These are phyloP conservation scores for Gorgonomyces haynaldii DNA, from an alignment of 192 early-diverging fungal species.

Conservation along the genomic window DNA sequence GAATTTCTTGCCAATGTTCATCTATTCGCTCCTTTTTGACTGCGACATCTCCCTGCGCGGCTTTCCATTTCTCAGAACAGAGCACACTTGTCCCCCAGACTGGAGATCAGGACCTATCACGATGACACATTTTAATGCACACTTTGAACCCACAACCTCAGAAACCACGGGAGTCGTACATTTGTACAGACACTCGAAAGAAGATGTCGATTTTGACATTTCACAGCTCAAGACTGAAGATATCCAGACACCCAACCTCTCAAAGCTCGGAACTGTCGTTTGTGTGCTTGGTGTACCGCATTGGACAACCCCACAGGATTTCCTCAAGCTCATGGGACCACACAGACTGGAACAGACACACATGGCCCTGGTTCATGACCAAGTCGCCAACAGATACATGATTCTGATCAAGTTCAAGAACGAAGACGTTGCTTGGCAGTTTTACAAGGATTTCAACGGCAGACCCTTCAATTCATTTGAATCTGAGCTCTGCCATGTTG, in stretches of 20 bases:
- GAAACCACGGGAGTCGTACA: no score
- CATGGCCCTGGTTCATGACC: conserved; percentile 59
- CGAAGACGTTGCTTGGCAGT: conserved; percentile 43
- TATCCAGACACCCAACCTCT: neutral
- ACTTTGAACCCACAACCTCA: no score
- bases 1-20: no score
- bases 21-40: no score
- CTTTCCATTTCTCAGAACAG: no score
- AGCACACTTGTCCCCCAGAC: no score
- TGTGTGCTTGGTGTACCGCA: conserved; percentile 70
- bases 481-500: conserved; percentile 51
- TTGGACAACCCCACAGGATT: conserved; percentile 81
- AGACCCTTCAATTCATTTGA: conserved; percentile 76
- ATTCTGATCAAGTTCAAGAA: conserved; percentile 72
- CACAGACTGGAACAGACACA: conserved; percentile 57
- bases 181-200: no score
- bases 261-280: neutral
- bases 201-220: no score
- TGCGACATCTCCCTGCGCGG: no score
- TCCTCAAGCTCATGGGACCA: conserved; percentile 72
- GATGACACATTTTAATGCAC: no score
- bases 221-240: no score
- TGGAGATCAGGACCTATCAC: no score
- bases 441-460: conserved; percentile 72
- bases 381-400: conserved; percentile 77